A percentile compares a stretch with the other conserved stretches of the same genome.
Conservation (phyloP, 371 early-diverging fungal genomes). For the Circinella minor region DNA sequence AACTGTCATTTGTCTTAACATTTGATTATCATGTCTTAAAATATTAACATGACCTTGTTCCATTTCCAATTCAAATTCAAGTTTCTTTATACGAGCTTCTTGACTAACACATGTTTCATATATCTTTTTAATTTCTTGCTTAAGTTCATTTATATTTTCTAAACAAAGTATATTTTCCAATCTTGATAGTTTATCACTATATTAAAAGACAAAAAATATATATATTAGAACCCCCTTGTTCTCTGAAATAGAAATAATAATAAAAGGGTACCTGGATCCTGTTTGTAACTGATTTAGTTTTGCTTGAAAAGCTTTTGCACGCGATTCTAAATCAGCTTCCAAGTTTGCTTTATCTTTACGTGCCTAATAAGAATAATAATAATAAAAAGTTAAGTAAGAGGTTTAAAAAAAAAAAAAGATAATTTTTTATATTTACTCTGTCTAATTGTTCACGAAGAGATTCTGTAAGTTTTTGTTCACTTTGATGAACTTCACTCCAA, state of each 20-base stretch:
- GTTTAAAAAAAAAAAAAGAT: background rate
- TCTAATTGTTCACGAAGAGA: constrained; percentile 52
- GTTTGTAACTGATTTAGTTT: constrained; percentile 39
- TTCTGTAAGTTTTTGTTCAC: constrained; percentile 42
- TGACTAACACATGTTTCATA: constrained; percentile 48
- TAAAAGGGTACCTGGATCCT: constrained; percentile 26
- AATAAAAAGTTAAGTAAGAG: background rate
- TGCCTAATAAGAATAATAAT: constrained; percentile 31
- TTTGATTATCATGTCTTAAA: constrained; percentile 68
- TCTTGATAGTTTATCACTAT: constrained; percentile 25
- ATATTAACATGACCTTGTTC: constrained; percentile 73
- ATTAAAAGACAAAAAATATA: too few species aligned
- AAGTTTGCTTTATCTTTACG: constrained; percentile 51
- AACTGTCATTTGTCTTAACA: constrained; percentile 63
- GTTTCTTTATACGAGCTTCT: constrained; percentile 55
- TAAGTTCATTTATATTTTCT: constrained; percentile 39
- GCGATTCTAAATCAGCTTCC: constrained; percentile 47
- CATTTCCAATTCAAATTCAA: constrained; percentile 70
- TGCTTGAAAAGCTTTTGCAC: constrained; percentile 45
- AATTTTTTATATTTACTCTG: constrained; percentile 29
- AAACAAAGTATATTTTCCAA: constrained; percentile 35
- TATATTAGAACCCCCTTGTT: too few species aligned
- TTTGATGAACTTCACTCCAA: constrained; percentile 30
- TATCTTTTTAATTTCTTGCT: constrained; percentile 41
- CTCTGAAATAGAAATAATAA: background rate